Evolutionary conservation across 2,329 filamentous ascomycete genomes (phyloP), one percentile per base, ranked within the genome.

Genomic region (Cercospora brassicicola): DNA sequence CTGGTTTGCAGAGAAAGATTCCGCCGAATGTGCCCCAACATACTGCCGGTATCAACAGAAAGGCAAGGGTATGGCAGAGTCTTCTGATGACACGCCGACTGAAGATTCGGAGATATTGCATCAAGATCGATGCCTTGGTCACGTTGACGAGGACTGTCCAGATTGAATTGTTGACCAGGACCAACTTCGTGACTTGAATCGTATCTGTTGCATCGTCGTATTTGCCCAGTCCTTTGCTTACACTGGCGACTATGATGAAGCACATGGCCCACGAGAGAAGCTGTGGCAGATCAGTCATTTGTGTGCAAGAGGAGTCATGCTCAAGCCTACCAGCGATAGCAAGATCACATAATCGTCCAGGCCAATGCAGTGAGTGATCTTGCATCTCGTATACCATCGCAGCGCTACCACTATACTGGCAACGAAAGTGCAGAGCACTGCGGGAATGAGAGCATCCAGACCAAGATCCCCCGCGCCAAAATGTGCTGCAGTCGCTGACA

Each of bases 101-200:
- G 72, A 84, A 83, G 59, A 85, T 78, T 42, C 81, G 82, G 23
- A 82, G 79, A 70, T 84, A 84, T 70, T 84, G 82, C 64, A 83
- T 75, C n/a, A 85, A 73, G 62, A 85, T 83, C 0, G 82, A 84
- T 26, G 79, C 78, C 75, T 84, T 84, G 48, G 82, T 82, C 67
- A 78, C 78, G 61, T 77, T 77, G 62, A 80, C 75, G 7, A 76
- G 73, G 23, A 77, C 64, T n/a, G 74, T 67, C 70, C 78, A 78
- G 64, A 79, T 48, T 33, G 73, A 72, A 65, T 81, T 79, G 66
- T 72, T 73, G 42, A 75, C 73, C 28, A 79, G 68, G 53, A 78
- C 73, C 23, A 79, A 68, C 64, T 77, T 75, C 31, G 74, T 71
- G 56, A 76, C 61, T 31, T 67, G 65, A 10, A 68, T 48, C 2